Evolutionary conservation across 768 basidiomycete species (phyloP), one percentile per base, ranked within the genome.

Genomic region (Pulveroboletus ravenelii): DNA sequence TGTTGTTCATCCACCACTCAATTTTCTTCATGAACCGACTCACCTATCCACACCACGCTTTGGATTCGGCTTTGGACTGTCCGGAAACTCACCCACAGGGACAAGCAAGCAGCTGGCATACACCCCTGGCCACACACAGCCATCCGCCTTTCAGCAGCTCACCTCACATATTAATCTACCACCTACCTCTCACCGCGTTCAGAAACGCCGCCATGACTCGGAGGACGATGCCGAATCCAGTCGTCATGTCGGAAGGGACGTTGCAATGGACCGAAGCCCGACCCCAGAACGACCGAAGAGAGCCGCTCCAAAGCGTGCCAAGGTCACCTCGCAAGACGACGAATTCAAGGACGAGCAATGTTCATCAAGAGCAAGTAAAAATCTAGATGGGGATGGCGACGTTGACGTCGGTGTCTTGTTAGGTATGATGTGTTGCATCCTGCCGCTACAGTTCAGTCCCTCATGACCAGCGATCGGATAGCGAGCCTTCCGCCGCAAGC

Each of bases 211-310:
- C 36, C 73, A 77, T 52, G 89, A 91, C 47, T 65, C 70, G 2
- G 88, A 90, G 17, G 87, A 89, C n/a, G 82, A 86, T 27, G 63
- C 70, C 4, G 78, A 80, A 50, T 67, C 69, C 23, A 68, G 57
- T 46, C 70, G 56, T 40, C 62, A 50, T 45, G 56, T 40, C 6
- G 61, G 63, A 25, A 68, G 78, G 51, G 88, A 89, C 57, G 78
- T 86, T 46, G 76, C 82, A 14, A 92, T 92, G 89, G 89, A 90
- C 65, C 77, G 87, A 53, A 89, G 88, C 56, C 88, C 89, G 8
- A 89, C 89, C 3, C 87, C 89, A 14, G 89, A 93, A 66, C 77
- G 86, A 39, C 80, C 78, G 32, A 88, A 83, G 68, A 80, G 84
- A 58, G 76, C 77, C 6, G 73, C 80, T 32, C 84, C 82, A 15